A percentile compares a stretch with the other conserved stretches of the same genome.
Conservation (phyloP, 495 filamentous ascomycete species). For the Parmelia sp. region DNA sequence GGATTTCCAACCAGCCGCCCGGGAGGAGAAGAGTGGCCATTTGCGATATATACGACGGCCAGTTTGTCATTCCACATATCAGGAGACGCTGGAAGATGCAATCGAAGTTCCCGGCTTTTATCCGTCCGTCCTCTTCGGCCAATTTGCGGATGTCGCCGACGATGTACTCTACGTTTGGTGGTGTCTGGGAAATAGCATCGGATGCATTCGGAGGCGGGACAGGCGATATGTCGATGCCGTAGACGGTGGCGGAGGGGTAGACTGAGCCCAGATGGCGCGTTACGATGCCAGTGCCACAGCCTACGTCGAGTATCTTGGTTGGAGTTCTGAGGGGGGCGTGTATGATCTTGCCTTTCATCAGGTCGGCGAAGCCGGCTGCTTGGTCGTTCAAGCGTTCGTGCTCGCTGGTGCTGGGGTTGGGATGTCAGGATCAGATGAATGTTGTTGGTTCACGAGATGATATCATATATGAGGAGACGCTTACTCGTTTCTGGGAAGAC, state of each 20-base stretch:
- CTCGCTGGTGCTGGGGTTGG: neutral
- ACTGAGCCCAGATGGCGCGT: neutral
- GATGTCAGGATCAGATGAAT: neutral
- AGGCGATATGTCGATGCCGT: neutral
- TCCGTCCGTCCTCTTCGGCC: neutral
- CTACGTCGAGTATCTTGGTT: neutral
- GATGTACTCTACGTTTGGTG: neutral
- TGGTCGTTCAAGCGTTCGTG: neutral
- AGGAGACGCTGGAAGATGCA: neutral
- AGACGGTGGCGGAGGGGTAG: neutral
- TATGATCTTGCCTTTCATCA: neutral
- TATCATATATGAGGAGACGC: neutral
- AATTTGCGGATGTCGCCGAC: neutral
- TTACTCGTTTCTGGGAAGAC: neutral
- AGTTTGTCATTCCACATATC: constrained; percentile 4
- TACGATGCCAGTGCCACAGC: constrained; percentile 1
- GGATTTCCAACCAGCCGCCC: constrained; percentile 4
- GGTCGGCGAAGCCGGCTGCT: neutral
- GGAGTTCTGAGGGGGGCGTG: neutral
- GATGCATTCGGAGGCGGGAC: neutral
- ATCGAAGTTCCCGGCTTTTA: neutral
- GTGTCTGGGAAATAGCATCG: neutral
- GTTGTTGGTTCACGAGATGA: neutral
- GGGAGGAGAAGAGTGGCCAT: neutral
- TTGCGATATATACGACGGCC: neutral